These are phyloP conservation scores for Leishmania lainsoni DNA, from an alignment of 208 protist genomes.

Conservation along the genomic window DNA sequence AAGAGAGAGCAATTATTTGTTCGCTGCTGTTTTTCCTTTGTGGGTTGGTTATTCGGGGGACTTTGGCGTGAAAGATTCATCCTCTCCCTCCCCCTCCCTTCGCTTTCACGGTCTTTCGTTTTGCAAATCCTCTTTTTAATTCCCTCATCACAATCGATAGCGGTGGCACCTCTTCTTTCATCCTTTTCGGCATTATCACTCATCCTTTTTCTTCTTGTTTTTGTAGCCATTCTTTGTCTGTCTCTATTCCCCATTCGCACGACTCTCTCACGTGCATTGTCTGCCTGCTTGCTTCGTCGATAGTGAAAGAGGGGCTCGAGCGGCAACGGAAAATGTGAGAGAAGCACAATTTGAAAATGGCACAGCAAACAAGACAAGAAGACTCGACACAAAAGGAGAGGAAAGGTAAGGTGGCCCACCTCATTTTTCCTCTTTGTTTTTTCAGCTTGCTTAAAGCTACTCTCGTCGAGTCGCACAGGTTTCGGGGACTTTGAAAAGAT, in stretches of 20 bases:
- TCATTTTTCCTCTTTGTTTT: not conserved
- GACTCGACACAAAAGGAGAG: not conserved
- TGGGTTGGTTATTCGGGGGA: not conserved
- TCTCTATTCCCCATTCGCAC: not conserved
- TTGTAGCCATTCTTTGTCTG: not conserved
- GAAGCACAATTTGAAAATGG: not conserved
- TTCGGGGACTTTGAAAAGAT: constrained; percentile 19
- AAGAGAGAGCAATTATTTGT: constrained; percentile 1
- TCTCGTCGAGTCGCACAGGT: not conserved
- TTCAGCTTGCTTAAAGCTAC: not conserved
- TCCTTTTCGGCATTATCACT: not conserved
- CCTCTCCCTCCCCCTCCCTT: not conserved
- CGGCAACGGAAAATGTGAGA: not conserved
- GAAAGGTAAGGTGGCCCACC: not conserved
- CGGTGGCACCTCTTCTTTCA: not conserved
- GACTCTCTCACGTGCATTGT: not conserved
- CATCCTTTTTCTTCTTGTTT: not conserved
- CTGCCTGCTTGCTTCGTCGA: not conserved
- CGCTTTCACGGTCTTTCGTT: not conserved
- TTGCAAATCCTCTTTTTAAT: not conserved
- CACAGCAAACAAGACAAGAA: not conserved
- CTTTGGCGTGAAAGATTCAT: not conserved
- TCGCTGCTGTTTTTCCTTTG: not conserved
- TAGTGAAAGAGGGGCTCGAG: not conserved
- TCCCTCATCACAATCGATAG: not conserved